Evolutionary conservation across 768 basidiomycete genomes (phyloP).

Genomic region (Boletus vermiculosoides): DNA sequence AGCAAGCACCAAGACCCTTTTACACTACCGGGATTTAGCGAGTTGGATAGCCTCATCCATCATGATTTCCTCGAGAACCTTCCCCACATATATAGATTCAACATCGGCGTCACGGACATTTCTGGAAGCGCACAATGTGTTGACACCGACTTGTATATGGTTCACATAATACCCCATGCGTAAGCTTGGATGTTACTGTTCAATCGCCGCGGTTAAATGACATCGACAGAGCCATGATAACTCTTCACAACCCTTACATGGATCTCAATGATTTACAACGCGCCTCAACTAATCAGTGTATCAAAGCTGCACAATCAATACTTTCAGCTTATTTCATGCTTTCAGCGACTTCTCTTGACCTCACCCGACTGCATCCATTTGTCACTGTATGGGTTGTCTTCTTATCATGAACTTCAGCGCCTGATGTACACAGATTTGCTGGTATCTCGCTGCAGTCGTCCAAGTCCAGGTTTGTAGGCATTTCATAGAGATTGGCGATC

Average conservation of each 20-base stretch:
- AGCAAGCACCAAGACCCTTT: conserved; percentile 77
- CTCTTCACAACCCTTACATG: conserved; percentile 81
- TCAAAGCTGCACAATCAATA: conserved; percentile 73
- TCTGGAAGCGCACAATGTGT: conserved; percentile 54
- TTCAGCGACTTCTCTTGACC: conserved; percentile 80
- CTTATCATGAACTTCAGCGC: conserved; percentile 4
- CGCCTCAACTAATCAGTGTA: conserved; percentile 66
- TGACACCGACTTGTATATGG: conserved; percentile 86
- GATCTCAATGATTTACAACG: conserved; percentile 67
- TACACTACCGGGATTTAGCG: conserved; percentile 60
- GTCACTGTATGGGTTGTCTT: conserved; percentile 57
- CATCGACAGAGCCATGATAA: conserved; percentile 70
- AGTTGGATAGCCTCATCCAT: conserved; percentile 67
- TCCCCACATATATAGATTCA: conserved; percentile 65
- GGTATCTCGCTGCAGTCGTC: conserved; percentile 88
- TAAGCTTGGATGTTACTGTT: conserved; percentile 35
- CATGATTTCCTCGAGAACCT: conserved; percentile 68
- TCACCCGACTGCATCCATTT: conserved; percentile 77
- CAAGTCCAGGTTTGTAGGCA: conserved; percentile 85
- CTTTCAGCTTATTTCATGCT: conserved; percentile 73
- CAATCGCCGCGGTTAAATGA: conserved; percentile 9
- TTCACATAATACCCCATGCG: conserved; percentile 85
- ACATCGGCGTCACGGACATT: conserved; percentile 57
- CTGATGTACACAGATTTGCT: conserved; percentile 62
- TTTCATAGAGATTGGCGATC: conserved; percentile 79